phyloP scores from a whole-genome alignment of 2,329 filamentous ascomycete genomes.

The Diaporthe batatas region DNA sequence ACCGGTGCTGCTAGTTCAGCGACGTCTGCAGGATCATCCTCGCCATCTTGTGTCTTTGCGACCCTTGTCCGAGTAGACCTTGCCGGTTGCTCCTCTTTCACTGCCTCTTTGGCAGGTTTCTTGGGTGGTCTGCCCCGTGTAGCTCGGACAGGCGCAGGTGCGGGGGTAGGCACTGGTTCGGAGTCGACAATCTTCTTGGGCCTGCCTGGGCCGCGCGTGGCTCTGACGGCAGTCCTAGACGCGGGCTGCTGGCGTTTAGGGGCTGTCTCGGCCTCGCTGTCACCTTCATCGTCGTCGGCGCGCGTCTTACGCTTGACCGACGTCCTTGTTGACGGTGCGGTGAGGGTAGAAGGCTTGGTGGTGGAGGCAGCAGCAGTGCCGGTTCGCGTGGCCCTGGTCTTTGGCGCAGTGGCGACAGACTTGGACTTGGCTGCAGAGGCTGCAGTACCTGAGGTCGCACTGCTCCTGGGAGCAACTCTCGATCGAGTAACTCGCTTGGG shows the following conservation, averaged over 20 bases:
- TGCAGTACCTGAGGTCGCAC: constrained; percentile 36
- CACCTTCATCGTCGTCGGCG: constrained; percentile 65
- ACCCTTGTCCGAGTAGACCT: constrained; percentile 46
- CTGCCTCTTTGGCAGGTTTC: constrained; percentile 46
- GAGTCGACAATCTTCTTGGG: constrained; percentile 55
- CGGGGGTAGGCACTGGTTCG: constrained; percentile 44
- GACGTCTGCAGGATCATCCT: constrained; percentile 48
- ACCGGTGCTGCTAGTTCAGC: constrained; percentile 48
- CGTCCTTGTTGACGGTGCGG: constrained; percentile 47
- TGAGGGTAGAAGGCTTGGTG: constrained; percentile 50
- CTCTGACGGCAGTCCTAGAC: constrained; percentile 52
- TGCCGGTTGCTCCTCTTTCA: constrained; percentile 46
- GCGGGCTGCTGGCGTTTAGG: constrained; percentile 46
- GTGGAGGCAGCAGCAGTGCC: constrained; percentile 47
- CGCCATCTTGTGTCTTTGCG: constrained; percentile 48
- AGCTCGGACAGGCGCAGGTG: constrained; percentile 43
- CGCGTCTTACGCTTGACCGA: constrained; percentile 67
- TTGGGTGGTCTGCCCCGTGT: constrained; percentile 51
- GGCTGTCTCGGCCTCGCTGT: constrained; percentile 56
- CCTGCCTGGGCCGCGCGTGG: constrained; percentile 61
- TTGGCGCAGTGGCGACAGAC: constrained; percentile 57
- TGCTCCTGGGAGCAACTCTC: constrained; percentile 59
- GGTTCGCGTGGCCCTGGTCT: constrained; percentile 57
- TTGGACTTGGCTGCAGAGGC: constrained; percentile 48
- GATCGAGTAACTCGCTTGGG: constrained; percentile 51